These are phyloP conservation scores for Penicillium odoratum DNA, from an alignment of 495 filamentous ascomycete species.

Conservation along the genomic window DNA sequence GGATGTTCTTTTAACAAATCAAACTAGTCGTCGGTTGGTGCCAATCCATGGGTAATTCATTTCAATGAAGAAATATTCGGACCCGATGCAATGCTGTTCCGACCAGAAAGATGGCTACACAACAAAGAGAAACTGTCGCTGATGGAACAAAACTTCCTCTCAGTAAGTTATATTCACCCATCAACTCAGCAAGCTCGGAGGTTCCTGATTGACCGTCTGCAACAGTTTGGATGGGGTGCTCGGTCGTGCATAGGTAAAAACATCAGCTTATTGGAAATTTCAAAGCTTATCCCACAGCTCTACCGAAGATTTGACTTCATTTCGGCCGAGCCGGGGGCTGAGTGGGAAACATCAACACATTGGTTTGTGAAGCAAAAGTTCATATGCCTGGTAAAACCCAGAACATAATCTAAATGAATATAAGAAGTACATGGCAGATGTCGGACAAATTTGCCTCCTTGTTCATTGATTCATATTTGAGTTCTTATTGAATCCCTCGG, in stretches of 20 bases:
- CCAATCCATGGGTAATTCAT: not conserved
- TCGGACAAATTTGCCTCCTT: too few relatives aligned
- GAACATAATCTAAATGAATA: too few relatives aligned
- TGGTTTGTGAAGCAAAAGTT: not conserved
- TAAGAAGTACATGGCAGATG: too few relatives aligned
- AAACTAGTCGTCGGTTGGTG: not conserved
- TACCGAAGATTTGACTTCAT: not conserved
- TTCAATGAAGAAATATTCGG: not conserved
- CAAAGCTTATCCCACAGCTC: not conserved
- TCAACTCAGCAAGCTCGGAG: too few relatives aligned
- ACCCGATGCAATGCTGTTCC: not conserved
- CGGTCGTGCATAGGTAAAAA: not conserved
- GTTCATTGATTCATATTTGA: too few relatives aligned
- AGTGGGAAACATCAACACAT: not conserved
- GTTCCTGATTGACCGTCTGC: too few relatives aligned
- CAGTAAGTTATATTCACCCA: not conserved
- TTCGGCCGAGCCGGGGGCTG: not conserved
- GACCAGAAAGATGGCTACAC: not conserved
- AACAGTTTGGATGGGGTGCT: not conserved
- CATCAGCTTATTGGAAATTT: not conserved
- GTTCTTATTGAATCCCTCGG: too few relatives aligned
- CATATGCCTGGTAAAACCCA: not conserved
- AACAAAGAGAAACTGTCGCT: not conserved
- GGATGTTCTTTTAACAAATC: too few relatives aligned
- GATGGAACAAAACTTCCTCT: not conserved